A percentile compares a stretch with the other conserved stretches of the same genome.
phyloP scores from a whole-genome alignment of 148 eudicot species.

The Fagopyrum tataricum region DNA sequence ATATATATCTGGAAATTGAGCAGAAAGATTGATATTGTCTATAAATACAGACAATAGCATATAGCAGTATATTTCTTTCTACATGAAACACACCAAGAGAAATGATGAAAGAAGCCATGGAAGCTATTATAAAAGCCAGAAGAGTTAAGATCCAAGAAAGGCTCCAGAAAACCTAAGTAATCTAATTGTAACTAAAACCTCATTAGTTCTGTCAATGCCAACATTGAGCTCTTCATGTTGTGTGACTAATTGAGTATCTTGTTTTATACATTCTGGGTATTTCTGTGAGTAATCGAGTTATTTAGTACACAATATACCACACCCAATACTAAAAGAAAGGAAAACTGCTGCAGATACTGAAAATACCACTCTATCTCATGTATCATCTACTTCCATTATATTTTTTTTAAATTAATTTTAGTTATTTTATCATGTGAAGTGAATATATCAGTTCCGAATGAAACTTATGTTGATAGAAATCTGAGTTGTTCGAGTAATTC shows the following conservation, averaged over 20 bases:
- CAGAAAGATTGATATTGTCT: background rate
- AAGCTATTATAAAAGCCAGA: background rate
- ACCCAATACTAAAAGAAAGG: background rate
- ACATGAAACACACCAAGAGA: background rate
- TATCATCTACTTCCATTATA: background rate
- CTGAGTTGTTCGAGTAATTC: background rate
- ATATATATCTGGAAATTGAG: slow-evolving; percentile 68
- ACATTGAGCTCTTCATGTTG: background rate
- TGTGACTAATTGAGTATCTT: background rate
- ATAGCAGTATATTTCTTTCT: too few relatives aligned
- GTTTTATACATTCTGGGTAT: background rate
- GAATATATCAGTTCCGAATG: background rate
- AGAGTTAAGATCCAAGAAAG: background rate
- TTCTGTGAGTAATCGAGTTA: background rate
- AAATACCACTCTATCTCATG: background rate
- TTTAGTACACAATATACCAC: background rate
- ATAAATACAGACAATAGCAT: background rate
- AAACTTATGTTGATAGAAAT: background rate
- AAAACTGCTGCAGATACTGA: background rate
- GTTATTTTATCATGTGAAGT: background rate
- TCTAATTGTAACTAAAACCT: background rate
- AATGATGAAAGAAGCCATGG: background rate
- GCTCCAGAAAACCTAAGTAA: background rate
- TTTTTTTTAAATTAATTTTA: background rate
- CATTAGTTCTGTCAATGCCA: background rate